These are phyloP conservation scores for Mycena citricolor DNA, from an alignment of 1,284 basidiomycete species.

Conservation along the genomic window DNA sequence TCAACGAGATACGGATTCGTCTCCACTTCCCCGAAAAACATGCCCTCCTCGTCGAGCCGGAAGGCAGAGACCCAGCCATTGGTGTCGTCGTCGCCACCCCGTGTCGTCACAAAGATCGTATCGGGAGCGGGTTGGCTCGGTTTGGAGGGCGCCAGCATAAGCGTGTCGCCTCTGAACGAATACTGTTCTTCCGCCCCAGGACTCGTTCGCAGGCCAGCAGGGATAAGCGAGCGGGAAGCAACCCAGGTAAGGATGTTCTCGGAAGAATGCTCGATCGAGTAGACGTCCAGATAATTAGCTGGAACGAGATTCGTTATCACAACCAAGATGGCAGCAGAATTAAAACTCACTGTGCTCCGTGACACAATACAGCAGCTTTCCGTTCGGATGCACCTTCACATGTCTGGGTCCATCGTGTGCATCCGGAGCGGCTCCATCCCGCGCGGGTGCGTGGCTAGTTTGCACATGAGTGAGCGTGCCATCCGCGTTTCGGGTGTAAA, in stretches of 20 bases:
- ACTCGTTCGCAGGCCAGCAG: conserved; percentile 28
- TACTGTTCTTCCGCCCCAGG: no score
- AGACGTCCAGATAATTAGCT: conserved; percentile 48
- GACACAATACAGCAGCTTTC: conserved; percentile 45
- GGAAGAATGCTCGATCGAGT: conserved; percentile 32
- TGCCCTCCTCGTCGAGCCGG: conserved; percentile 38
- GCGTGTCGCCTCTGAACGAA: conserved; percentile 50
- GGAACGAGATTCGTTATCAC: background rate
- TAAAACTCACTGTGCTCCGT: conserved; percentile 47
- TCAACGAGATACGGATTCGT: conserved; percentile 27
- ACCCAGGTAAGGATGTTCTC: conserved; percentile 31
- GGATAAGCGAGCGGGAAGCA: conserved; percentile 39
- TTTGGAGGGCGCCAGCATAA: conserved; percentile 41
- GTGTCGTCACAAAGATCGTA: conserved; percentile 45
- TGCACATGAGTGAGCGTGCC: conserved; percentile 37
- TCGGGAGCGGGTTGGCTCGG: conserved; percentile 34
- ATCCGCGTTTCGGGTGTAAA: conserved; percentile 37
- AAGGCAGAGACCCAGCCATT: conserved; percentile 45
- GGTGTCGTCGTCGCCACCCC: conserved; percentile 34
- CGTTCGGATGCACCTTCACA: conserved; percentile 49
- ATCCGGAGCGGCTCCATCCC: conserved; percentile 25
- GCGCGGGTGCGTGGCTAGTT: conserved; percentile 38
- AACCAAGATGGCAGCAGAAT: background rate
- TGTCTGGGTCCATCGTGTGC: conserved; percentile 48
- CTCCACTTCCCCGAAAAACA: conserved; percentile 26